Evolutionary conservation across 164 flowering plant species (phyloP).

Genomic region (Aristolochia californica): DNA sequence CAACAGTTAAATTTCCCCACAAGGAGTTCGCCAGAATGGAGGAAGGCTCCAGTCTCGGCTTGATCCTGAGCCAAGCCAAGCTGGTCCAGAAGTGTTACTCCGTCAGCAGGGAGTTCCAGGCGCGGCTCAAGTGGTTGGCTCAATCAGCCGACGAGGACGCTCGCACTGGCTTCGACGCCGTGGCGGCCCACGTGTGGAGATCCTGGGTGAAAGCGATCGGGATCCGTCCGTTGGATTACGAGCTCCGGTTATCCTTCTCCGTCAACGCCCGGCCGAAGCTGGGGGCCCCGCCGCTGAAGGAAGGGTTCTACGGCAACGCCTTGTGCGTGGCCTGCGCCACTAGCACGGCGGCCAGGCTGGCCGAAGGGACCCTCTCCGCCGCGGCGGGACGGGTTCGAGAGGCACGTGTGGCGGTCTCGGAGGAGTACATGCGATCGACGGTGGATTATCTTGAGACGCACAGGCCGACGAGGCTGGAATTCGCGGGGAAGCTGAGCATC

Average conservation of each 20-base stretch:
- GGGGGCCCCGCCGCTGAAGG: constrained; percentile 31
- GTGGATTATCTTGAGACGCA: constrained; percentile 51
- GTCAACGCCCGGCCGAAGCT: constrained; percentile 61
- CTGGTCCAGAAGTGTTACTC: constrained; percentile 57
- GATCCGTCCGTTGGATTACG: constrained; percentile 45
- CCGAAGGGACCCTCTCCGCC: constrained; percentile 23
- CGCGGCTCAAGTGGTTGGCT: constrained; percentile 32
- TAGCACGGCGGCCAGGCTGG: constrained; percentile 42
- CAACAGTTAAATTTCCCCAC: constrained; percentile 42
- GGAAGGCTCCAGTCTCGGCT: constrained; percentile 48
- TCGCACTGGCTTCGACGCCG: constrained; percentile 59
- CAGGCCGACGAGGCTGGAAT: constrained; percentile 60
- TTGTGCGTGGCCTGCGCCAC: constrained; percentile 61
- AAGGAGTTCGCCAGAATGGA: constrained; percentile 49
- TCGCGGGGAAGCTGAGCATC: constrained; percentile 72
- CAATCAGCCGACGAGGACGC: constrained; percentile 14
- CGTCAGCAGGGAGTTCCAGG: constrained; percentile 40
- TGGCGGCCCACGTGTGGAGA: constrained; percentile 87
- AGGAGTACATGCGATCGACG: constrained; percentile 66
- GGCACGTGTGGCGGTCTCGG: constrained; percentile 39
- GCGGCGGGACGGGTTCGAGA: constrained; percentile 35
- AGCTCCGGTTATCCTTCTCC: constrained; percentile 56
- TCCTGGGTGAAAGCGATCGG: constrained; percentile 74
- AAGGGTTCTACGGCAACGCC: constrained; percentile 74
- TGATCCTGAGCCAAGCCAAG: constrained; percentile 33